These are phyloP conservation scores for Artemisia argyi DNA, from an alignment of 129 eudicot genomes.

Conservation along the genomic window DNA sequence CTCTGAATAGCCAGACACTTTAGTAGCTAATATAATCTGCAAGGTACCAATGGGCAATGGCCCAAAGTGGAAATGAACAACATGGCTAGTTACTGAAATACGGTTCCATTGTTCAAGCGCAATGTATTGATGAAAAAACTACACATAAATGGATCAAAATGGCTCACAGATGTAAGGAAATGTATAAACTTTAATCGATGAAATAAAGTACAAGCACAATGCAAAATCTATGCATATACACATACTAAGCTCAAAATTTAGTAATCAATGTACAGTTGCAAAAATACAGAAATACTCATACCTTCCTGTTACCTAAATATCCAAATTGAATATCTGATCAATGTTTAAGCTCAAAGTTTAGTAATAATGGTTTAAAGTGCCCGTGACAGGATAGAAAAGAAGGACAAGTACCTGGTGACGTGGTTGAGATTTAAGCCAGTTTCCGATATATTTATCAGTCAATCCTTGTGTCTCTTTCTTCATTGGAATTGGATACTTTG, in stretches of 20 bases:
- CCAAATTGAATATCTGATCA: background rate
- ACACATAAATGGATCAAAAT: background rate
- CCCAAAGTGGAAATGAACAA: background rate
- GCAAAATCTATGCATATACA: background rate
- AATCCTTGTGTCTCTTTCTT: slow-evolving; percentile 90
- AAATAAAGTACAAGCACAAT: background rate
- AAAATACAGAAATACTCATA: background rate
- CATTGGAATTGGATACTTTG: slow-evolving; percentile 79
- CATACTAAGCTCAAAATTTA: background rate
- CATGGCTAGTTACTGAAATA: background rate
- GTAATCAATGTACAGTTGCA: background rate
- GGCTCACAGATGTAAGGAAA: background rate
- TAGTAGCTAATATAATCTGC: slow-evolving; percentile 84
- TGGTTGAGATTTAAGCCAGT: slow-evolving; percentile 89
- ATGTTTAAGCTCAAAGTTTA: background rate
- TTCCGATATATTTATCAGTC: slow-evolving; percentile 75
- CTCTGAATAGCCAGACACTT: slow-evolving; percentile 87
- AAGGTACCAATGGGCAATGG: slow-evolving; percentile 20
- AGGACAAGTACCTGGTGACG: slow-evolving; percentile 72
- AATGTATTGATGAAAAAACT: background rate
- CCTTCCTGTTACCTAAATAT: background rate
- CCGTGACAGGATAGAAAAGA: background rate
- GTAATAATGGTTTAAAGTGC: background rate
- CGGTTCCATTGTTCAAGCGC: background rate
- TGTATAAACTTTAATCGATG: background rate